Base-by-base conservation (phyloP, 2,329 filamentous ascomycete species). In the Dendryphion nanum region DNA sequence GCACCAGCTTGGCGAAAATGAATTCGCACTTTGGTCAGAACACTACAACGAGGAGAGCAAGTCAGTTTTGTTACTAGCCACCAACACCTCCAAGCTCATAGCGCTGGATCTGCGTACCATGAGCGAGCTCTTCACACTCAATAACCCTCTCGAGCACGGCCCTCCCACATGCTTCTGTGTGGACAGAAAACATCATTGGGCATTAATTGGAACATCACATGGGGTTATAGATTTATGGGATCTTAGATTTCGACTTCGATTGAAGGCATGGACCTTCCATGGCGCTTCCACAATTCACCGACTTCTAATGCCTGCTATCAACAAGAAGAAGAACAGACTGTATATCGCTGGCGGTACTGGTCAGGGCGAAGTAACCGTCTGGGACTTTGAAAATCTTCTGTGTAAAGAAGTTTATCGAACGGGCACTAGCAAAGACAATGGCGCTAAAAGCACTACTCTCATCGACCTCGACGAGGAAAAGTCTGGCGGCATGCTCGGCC, bases 201-300 rank as follows among this genome's bases (percentile, higher is more conserved):
- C 98, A 3, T 77, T 95, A 2, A 70, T 97, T 0, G 93, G 90
- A 23, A 98, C 94, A 1, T 88, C 89, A 0, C 90, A 97, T 60
- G 93, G 94, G 23, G 84, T 97, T 18, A 73, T 98, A 6, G 86
- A 95, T 59, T 76, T 98, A 1, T 98, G 93, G 93, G 93, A 98
- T 65, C 75, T 98, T 28, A 85, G 93, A n/a, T 98, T 98, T 74
- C 85, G 82, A 49, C 79, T 97, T 53, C 81, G 89, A 16, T 73
- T 97, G 17, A 89, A 87, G 62, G 86, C 84, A 12, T 97, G 90
- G 89, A 89, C 89, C 1, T 78, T 96, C 18, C 82, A 87, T 0
- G 88, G 86, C 16, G 86, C 86, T 43, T 82, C 84, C 1, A 76
- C 87, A 14, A 88, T 97, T 45, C 85, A 91, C 53, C 79, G 89